A percentile compares a stretch with the other conserved stretches of the same genome.
phyloP scores from a whole-genome alignment of 805 yeast species.

The Candida maesae region DNA sequence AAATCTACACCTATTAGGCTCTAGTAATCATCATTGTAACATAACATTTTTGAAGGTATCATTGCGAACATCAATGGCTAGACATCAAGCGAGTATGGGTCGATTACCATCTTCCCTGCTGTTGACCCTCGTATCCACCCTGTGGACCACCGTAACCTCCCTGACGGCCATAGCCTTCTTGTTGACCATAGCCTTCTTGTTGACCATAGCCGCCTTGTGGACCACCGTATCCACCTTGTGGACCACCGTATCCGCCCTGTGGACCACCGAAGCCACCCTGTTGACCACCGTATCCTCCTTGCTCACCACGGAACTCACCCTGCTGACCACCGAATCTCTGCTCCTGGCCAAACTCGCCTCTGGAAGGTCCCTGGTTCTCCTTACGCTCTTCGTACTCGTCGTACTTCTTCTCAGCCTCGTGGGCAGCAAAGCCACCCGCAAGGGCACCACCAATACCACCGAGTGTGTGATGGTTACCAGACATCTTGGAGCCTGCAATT shows the following conservation, averaged over 20 bases:
- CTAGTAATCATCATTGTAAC: too few relatives aligned
- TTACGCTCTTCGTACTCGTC: constrained; percentile 25
- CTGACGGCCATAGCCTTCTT: constrained; percentile 20
- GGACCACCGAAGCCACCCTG: constrained; percentile 21
- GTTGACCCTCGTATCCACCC: too few relatives aligned
- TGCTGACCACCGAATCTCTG: constrained; percentile 16
- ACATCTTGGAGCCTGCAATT: constrained; percentile 43
- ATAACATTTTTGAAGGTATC: too few relatives aligned
- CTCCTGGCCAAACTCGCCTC: constrained; percentile 9
- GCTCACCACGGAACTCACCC: constrained; percentile 25
- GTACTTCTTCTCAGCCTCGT: constrained; percentile 42
- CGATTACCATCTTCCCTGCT: not conserved
- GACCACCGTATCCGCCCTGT: constrained; percentile 19
- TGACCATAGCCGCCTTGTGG: too few relatives aligned
- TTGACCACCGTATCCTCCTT: constrained; percentile 18
- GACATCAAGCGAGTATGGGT: too few relatives aligned
- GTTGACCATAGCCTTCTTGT: constrained; percentile 18
- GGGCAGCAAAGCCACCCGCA: constrained; percentile 52
- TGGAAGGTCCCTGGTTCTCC: constrained; percentile 16
- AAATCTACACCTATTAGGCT: too few relatives aligned
- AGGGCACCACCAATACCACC: constrained; percentile 51
- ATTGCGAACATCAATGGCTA: too few relatives aligned
- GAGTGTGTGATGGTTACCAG: constrained; percentile 33
- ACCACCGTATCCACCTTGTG: constrained; percentile 10
- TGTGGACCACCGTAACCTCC: constrained; percentile 20